Evolutionary conservation across 2,329 filamentous ascomycete species (phyloP), one percentile per base, ranked within the genome.

Genomic region (Teratosphaeriaceae sp.): DNA sequence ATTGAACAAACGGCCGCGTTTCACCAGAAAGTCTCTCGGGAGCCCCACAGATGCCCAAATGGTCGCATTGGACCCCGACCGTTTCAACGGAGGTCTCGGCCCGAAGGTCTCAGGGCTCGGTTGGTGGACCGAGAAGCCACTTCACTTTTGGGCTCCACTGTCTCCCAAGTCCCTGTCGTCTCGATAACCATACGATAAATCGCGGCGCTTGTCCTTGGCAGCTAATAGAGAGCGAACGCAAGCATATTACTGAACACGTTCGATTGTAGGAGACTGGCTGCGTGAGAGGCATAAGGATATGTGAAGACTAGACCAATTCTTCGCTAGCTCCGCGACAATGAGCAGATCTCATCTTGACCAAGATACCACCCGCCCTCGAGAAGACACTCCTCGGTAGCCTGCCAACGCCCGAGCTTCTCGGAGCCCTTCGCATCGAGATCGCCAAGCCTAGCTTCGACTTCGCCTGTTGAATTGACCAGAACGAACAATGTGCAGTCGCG

Each of bases 401-500:
- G 51, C 70, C 70, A 72, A 26, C 65, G 61, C 8, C 46, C 40
- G 3, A 69, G 44, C 51, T 70, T 71, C 31, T 63, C 65, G 0
- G 56, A 52, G 5, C 61, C 63, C 51, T 73, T 73, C 50, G 69
- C 60, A 43, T 73, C 70, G 5, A 73, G 59, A 50, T 73, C 70
- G 1, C 62, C 69, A 3, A 73, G 53, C 33, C 67, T 62, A 8
- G 64, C 65, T 26, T 68, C 67, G 12, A 71, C 44, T 3, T 43
- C 33, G 3, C 41, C 47, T 13, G 24, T 5, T 19, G 3, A 11
- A 21, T 47, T 50, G 13, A 35, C 40, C 36, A 50, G 57, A 15
- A 72, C 51, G 46, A 69, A 72, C 5, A 72, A 50, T 3, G 69
- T 69, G 46, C 69, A 72, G 44, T 73, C 70, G 24, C 70, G 57